Conservation (phyloP, 805 yeast genomes). For the Gaillardinia entomophila region DNA sequence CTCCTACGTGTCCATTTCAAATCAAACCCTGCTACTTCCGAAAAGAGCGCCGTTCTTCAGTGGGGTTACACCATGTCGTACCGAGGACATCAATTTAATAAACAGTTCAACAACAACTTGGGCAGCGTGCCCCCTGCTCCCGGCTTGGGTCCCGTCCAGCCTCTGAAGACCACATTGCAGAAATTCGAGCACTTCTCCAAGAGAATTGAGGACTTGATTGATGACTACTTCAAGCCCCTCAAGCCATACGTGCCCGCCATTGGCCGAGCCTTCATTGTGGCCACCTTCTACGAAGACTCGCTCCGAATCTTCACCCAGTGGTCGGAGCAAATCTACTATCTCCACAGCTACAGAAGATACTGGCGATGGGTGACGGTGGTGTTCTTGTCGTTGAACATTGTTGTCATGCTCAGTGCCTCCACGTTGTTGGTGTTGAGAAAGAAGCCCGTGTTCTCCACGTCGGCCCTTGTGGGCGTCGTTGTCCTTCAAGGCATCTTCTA, state of each 20-base stretch:
- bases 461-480: conserved; percentile 64
- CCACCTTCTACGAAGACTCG: conserved; percentile 89
- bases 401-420: conserved; percentile 70
- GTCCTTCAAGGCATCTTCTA: conserved; percentile 80
- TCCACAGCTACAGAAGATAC: conserved; percentile 71
- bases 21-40: neutral
- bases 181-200: conserved; percentile 48
- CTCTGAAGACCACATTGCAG: conserved; percentile 21
- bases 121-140: conserved; percentile 15
- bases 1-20: neutral
- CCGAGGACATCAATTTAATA: conserved; percentile 39
- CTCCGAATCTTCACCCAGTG: conserved; percentile 80
- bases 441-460: conserved; percentile 64
- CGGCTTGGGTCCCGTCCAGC: conserved; percentile 16
- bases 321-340: conserved; percentile 83
- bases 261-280: conserved; percentile 86
- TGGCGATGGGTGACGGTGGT: conserved; percentile 73
- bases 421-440: conserved; percentile 64
- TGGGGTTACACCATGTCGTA: conserved; percentile 26
- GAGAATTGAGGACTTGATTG: conserved; percentile 48
- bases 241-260: conserved; percentile 80
- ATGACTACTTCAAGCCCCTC: conserved; percentile 45
- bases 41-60: neutral
- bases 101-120: conserved; percentile 21
- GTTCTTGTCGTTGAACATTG: conserved; percentile 60